phyloP scores from a whole-genome alignment of 1,284 basidiomycete genomes.

The Cryptococcus sp. region DNA sequence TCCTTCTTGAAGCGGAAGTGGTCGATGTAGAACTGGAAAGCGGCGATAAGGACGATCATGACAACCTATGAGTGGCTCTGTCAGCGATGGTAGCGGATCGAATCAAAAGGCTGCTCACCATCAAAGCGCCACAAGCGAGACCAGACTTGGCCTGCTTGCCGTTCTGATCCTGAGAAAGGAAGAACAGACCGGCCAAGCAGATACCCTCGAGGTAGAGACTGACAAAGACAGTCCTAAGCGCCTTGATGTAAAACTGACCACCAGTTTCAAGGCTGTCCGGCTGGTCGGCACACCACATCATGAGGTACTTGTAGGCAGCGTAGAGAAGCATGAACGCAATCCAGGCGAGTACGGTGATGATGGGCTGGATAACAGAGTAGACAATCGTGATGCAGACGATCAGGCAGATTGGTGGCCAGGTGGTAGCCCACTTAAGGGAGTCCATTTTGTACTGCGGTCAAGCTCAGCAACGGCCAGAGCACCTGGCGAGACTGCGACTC shows the following conservation, averaged over 20 bases:
- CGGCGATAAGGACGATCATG: conserved; percentile 38
- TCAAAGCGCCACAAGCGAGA: conserved; percentile 49
- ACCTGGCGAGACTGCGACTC: conserved; percentile 7
- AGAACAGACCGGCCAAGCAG: conserved; percentile 52
- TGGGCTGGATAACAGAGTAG: conserved; percentile 54
- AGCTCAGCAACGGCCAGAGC: not conserved
- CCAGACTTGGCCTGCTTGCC: conserved; percentile 41
- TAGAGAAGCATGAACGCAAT: conserved; percentile 49
- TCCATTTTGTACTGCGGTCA: conserved; percentile 44
- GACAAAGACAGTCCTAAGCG: conserved; percentile 52
- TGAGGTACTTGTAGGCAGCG: conserved; percentile 52
- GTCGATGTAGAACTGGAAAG: conserved; percentile 50
- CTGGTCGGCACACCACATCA: conserved; percentile 53
- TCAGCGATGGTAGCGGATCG: not conserved
- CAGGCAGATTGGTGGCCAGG: conserved; percentile 48
- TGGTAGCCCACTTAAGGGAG: conserved; percentile 41
- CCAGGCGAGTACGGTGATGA: conserved; percentile 46
- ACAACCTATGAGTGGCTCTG: conserved; percentile 25
- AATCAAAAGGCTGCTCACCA: conserved; percentile 31
- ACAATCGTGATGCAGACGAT: conserved; percentile 49
- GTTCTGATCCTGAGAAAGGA: conserved; percentile 42
- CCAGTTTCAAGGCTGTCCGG: conserved; percentile 51
- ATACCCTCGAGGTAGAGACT: conserved; percentile 50
- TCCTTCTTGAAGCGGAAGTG: conserved; percentile 44
- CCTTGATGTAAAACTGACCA: conserved; percentile 53